Evolutionary conservation across 352 stramenopile species (phyloP), one percentile per base, ranked within the genome.

Genomic region (Pythium brassicae): DNA sequence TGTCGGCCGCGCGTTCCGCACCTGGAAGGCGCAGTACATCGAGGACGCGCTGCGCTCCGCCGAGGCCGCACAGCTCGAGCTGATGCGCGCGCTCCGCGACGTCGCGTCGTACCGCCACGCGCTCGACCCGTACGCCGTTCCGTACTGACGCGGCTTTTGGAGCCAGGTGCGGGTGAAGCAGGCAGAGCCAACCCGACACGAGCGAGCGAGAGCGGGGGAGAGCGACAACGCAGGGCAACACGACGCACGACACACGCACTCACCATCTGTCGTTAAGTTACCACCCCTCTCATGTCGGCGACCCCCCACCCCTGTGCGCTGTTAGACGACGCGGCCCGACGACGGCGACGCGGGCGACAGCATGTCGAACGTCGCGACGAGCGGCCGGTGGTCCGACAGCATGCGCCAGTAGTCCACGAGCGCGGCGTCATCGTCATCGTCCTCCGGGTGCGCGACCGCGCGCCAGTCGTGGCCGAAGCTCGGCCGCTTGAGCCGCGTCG

Each of bases 341-440:
- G 32, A 19, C 12, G 53, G 15, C 3, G 26, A 44, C 22, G 45
- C 47, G 0, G 57, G 39, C 7, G 57, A 26, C 12, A 69, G 14
- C 25, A 88, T 62, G 27, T 88, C 63, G 47, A 90, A 90, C n/a
- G 59, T 72, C 22, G 77, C 72, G 27, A 90, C 75, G 4, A 90
- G 68, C 40, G 80, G 80, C 2, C 80, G 71, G 63, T 90, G 80
- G 61, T 90, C 79, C 50, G 84, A 94, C 44, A 94, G 74, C 64
- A 92, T 74, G 27, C 79, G 72, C 84, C 84, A 94, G 53, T 92
- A 92, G 61, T 94, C 76, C 50, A 94, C 80, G 47, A 88, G 66
- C 51, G 72, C 68, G 52, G 86, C 61, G 25, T 87, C 76, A 35
- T 87, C 74, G 22, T 58, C 57, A 14, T 74, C 29, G 39, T 79